A percentile compares a stretch with the other conserved stretches of the same genome.
These are phyloP conservation scores for Pythium insidiosum DNA, from an alignment of 352 stramenopile genomes.

Conservation along the genomic window DNA sequence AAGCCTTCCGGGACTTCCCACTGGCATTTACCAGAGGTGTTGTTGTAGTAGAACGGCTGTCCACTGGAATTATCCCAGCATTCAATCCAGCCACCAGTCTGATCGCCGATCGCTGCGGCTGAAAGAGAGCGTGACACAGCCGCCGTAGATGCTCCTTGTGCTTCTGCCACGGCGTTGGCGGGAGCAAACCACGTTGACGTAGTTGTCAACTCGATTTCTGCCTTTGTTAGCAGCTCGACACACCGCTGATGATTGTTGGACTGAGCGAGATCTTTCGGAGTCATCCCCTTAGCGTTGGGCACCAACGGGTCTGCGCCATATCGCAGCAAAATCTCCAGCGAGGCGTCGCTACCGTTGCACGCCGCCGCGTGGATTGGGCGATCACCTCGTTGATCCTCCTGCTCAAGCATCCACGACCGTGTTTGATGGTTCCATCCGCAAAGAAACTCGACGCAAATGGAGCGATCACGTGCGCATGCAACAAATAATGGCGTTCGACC, in stretches of 20 bases:
- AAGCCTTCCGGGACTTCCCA: conserved; percentile 43
- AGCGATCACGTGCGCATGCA: conserved; percentile 44
- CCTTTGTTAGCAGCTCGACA: conserved; percentile 28
- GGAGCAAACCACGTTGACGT: conserved; percentile 44
- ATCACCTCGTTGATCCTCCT: conserved; percentile 51
- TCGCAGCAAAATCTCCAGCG: conserved; percentile 29
- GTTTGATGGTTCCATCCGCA: conserved; percentile 57
- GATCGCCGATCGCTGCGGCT: neutral
- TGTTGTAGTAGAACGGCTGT: conserved; percentile 66
- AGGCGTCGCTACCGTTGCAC: conserved; percentile 45
- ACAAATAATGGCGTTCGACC: conserved; percentile 56
- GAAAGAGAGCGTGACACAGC: neutral
- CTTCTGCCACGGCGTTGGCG: conserved; percentile 25
- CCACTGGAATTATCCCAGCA: conserved; percentile 53
- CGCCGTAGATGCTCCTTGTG: conserved; percentile 6
- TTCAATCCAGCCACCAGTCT: conserved; percentile 33
- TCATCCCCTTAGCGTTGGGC: conserved; percentile 37
- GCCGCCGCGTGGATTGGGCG: conserved; percentile 50
- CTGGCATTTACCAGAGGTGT: conserved; percentile 60
- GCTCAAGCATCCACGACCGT: conserved; percentile 60
- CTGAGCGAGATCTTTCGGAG: conserved; percentile 35
- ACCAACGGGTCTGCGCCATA: conserved; percentile 44
- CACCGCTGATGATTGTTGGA: conserved; percentile 38
- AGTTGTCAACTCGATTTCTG: conserved; percentile 33
- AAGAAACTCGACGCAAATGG: conserved; percentile 44